Evolutionary conservation across 768 basidiomycete species (phyloP), one percentile per base, ranked within the genome.

Genomic region (button mushroom (Agaricus bisporus)): DNA sequence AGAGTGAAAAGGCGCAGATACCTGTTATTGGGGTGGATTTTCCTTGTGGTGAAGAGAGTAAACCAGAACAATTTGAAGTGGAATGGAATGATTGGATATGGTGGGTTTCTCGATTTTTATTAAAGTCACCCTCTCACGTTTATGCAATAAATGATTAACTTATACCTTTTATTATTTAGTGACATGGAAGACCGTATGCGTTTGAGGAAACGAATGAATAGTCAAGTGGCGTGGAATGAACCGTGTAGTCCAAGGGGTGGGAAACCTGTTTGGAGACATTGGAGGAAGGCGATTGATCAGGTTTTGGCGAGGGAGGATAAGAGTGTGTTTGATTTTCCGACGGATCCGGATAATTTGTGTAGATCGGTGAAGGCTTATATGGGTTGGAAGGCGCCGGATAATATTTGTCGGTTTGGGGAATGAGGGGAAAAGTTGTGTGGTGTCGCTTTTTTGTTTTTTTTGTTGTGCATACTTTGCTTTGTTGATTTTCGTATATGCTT

Each of bases 121-220:
- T 22, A 22, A 4, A 22, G 22, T 4, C 22, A 22, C 22, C 22
- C 22, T 22, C 22, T n/a, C n/a, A n/a, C n/a, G n/a, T n/a, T n/a
- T n/a, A n/a, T n/a, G n/a, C n/a, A n/a, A n/a, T n/a, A n/a, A n/a
- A n/a, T n/a, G n/a, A n/a, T n/a, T n/a, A n/a, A n/a, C n/a, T n/a
- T n/a, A n/a, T n/a, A n/a, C n/a, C n/a, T n/a, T n/a, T n/a, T n/a
- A n/a, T 61, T 47, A 57, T 12, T 5, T 54, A 90, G 88, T 58
- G 88, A 91, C 57, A 90, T 91, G 88, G 71, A 71, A 39, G 84
- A 86, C 59, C 83, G 87, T 11, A 82, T 85, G 41, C 73, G 76
- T 45, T 78, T 88, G 70, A 78, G 82, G 36, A 69, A 70, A 14
- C 68, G 69, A 45, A 68, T 87, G 26, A 66, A 67, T 43, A 66